Conservation (phyloP, 1,139 yeast species). For the Pichia cactophila region DNA sequence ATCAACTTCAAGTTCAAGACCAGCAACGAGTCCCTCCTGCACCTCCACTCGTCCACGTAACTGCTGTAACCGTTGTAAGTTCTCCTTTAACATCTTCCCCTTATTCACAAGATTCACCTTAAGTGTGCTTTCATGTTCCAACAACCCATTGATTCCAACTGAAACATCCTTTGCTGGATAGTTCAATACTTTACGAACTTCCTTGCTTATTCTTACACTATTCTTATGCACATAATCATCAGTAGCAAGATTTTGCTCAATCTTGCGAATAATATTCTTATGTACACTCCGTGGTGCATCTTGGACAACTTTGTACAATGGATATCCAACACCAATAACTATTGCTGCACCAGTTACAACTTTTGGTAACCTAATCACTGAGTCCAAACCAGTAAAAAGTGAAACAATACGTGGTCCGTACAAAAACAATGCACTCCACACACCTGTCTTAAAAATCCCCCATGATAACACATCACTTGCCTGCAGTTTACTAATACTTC, state of each 20-base stretch:
- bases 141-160: conserved; percentile 60
- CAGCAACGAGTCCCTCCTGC: conserved; percentile 32
- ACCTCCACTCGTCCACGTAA: conserved; percentile 28
- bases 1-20: conserved; percentile 14
- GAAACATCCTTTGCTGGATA: conserved; percentile 82
- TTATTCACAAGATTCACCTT: conserved; percentile 49
- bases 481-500: conserved; percentile 1
- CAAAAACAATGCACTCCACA: conserved; percentile 19
- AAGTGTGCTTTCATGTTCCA: conserved; percentile 57
- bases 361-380: conserved; percentile 22
- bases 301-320: conserved; percentile 57
- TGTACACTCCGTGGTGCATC: conserved; percentile 91
- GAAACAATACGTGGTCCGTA: conserved; percentile 25
- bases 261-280: conserved; percentile 68
- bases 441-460: conserved; percentile 22
- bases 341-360: conserved; percentile 40
- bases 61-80: conserved; percentile 53
- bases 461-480: conserved; percentile 10
- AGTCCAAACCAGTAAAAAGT: conserved; percentile 21
- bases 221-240: conserved; percentile 74
- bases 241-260: conserved; percentile 51
- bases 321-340: conserved; percentile 41
- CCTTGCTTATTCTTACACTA: conserved; percentile 71
- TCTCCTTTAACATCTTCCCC: conserved; percentile 51
- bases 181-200: conserved; percentile 72